Conservation (phyloP, 768 basidiomycete species). For the Neoboletus subvelutipes region DNA sequence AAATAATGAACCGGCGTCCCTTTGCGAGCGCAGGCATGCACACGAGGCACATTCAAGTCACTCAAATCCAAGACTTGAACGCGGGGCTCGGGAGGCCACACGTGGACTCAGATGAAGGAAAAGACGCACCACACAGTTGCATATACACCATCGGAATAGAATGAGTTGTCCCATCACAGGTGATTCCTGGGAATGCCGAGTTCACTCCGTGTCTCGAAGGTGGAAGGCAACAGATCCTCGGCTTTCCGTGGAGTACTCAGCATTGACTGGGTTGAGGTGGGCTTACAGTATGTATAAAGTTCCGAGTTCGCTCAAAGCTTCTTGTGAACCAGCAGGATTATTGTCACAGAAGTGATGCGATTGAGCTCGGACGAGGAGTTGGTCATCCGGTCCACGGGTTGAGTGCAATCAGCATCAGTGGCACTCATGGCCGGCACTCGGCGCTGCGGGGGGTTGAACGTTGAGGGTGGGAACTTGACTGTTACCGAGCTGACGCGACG, state of each 20-base stretch:
- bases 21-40: background rate
- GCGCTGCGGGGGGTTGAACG: too few species aligned
- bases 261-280: background rate
- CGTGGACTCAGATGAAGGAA: background rate
- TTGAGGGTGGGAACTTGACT: background rate
- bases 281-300: too few species aligned
- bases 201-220: background rate
- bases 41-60: background rate
- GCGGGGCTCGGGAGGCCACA: background rate
- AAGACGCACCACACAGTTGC: conserved; percentile 28
- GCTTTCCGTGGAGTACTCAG: background rate
- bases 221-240: background rate
- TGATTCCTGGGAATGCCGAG: background rate
- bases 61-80: background rate
- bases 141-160: background rate
- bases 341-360: too few species aligned
- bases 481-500: background rate
- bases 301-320: too few species aligned
- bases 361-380: too few species aligned
- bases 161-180: background rate
- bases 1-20: background rate
- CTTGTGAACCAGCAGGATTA: too few species aligned
- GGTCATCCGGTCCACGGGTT: too few species aligned
- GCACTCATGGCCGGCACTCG: too few species aligned
- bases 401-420: too few species aligned